Evolutionary conservation across 2,329 filamentous ascomycete species (phyloP), one percentile per base, ranked within the genome.

Genomic region (Colletotrichum sp.): DNA sequence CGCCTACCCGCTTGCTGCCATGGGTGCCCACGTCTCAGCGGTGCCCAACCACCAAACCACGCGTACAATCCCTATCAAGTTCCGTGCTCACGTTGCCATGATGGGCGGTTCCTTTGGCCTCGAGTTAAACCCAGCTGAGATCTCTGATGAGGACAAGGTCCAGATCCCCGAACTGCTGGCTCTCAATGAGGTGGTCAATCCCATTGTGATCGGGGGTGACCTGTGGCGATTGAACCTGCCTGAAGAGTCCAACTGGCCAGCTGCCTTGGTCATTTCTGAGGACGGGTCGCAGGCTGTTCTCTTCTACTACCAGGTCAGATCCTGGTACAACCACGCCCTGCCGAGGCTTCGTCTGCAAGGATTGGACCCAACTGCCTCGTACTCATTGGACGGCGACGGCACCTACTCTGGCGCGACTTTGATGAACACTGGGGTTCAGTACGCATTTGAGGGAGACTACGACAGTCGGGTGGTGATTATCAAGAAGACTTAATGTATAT

Each of bases 21-120:
- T 93, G 91, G 92, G 90, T 2, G 92, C 91, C n/a, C 92, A 94
- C 80, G 85, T 93, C 39, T 92, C 90, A 10, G 88, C 88, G 0
- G 88, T 92, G 0, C 92, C 92, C 2, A 93, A 93, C 77, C 87
- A 89, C 0, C 83, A 90, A 39, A 92, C 91, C 0, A 82, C 85
- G 1, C 90, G 92, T 24, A 89, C 87, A 2, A 89, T 89, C 2
- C 88, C 91, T 0, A 86, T 93, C 15, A 81, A 82, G 2, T 93
- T 93, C 84, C 90, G 92, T 39, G 91, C 90, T 0, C 92, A 93
- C 71, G 92, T 93, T 0, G 92, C 92, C 8, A 91, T 93, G 85
- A 93, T 93, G 92, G 92, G 92, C 71, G 92, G 92, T 3, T 92
- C 90, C 0, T 93, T 93, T 78, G 92, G 92, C 0, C 87, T 93